These are phyloP conservation scores for Rhodosporidiobolus sp. DNA, from an alignment of 768 basidiomycete genomes.

Conservation along the genomic window DNA sequence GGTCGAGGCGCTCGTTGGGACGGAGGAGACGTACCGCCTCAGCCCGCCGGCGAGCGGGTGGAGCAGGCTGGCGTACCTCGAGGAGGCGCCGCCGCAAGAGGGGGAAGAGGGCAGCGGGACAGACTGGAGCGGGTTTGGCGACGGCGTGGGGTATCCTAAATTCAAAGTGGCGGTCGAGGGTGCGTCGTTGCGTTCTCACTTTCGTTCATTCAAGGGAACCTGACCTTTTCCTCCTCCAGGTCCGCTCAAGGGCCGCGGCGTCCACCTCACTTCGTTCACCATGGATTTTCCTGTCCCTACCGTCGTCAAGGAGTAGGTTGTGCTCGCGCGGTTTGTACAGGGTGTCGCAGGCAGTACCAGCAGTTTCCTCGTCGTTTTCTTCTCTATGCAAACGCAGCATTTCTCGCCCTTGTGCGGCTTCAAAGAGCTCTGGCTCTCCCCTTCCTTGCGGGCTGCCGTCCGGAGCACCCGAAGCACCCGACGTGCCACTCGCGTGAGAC, in stretches of 20 bases:
- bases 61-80: constrained; percentile 4
- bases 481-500: too few relatives aligned
- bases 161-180: constrained; percentile 12
- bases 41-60: neutral
- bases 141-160: constrained; percentile 15
- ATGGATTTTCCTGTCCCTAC: constrained; percentile 6
- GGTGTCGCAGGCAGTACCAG: too few relatives aligned
- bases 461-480: too few relatives aligned
- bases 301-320: neutral
- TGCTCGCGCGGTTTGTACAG: too few relatives aligned
- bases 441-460: too few relatives aligned
- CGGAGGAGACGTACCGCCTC: constrained; percentile 1
- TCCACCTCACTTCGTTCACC: constrained; percentile 4
- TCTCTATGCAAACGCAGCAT: too few relatives aligned
- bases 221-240: neutral
- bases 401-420: too few relatives aligned
- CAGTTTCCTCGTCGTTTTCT: too few relatives aligned
- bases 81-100: neutral
- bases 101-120: neutral
- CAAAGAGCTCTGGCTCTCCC: too few relatives aligned
- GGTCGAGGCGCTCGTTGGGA: constrained; percentile 12
- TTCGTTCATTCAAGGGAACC: fast-evolving
- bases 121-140: constrained; percentile 17
- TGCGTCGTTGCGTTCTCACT: neutral
- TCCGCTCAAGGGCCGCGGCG: constrained; percentile 6